Evolutionary conservation across 208 protist species (phyloP), one percentile per base, ranked within the genome.

Genomic region (Phytomonas sp.): DNA sequence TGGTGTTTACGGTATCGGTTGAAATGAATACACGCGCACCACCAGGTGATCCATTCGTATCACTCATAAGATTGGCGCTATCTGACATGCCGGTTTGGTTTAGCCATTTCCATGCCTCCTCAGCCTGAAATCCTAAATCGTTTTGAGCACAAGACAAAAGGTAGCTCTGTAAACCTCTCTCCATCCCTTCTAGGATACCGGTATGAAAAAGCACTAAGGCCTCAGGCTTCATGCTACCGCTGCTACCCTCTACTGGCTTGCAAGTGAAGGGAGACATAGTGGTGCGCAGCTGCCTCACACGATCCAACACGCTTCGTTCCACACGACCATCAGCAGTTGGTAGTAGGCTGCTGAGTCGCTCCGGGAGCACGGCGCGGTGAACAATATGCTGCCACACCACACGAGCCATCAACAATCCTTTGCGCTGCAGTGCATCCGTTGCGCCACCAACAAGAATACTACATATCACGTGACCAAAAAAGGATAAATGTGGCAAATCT

Each of bases 381-480:
- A 77, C 59, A 32, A 81, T 30, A 0, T 63, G 66, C 4, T 73
- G 64, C 65, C 73, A 72, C 60, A 61, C 61, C 63, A 66, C 49
- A 62, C 62, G 62, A 29, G 75, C 52, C 19, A 31, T n/a, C 32
- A 76, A 78, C 7, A 63, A 5, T 34, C 73, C 42, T 59, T 72
- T 66, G 0, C 67, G 63, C 65, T 78, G 75, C 5, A 30, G 40
- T 8, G 60, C 64, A 1, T 62, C 66, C 14, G 73, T 78, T n/a
- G 67, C 52, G 4, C 72, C 75, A 10, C 79, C 72, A 19, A 84
- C 49, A 52, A 79, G 37, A 30, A 84, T 63, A 36, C 75, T 76
- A 30, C 63, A 29, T 12, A 60, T 72, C 7, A 84, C 79, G 37
- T 37, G 71, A 12, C 70, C 52, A 71, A 67, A 78, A 40, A 30